phyloP scores from a whole-genome alignment of 768 basidiomycete genomes.

The Mycena vulgaris region DNA sequence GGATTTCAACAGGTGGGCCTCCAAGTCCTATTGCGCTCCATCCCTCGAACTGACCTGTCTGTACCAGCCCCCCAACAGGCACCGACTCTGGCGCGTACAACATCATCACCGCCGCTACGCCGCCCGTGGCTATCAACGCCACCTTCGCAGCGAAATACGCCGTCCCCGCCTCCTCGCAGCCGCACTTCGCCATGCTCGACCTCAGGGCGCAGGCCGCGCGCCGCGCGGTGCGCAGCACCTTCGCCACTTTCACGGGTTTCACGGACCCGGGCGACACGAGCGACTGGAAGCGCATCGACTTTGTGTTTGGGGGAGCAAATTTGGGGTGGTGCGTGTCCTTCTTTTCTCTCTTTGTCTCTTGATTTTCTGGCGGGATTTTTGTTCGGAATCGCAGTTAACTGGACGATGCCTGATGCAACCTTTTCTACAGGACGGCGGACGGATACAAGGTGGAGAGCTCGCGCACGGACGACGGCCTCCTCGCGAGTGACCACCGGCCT shows the following conservation, averaged over 20 bases:
- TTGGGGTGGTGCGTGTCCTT: slow-evolving; percentile 57
- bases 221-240: slow-evolving; percentile 57
- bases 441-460: slow-evolving; percentile 57
- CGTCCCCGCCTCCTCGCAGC: slow-evolving; percentile 41
- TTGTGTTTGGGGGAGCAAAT: slow-evolving; percentile 61
- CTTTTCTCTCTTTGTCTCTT: neutral
- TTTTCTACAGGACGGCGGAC: slow-evolving; percentile 57
- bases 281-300: slow-evolving; percentile 62
- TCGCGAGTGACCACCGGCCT: slow-evolving; percentile 71
- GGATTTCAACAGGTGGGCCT: slow-evolving; percentile 65
- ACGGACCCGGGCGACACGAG: slow-evolving; percentile 51
- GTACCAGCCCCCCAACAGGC: slow-evolving; percentile 58
- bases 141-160: slow-evolving; percentile 60
- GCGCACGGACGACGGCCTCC: slow-evolving; percentile 65
- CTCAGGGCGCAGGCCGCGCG: slow-evolving; percentile 57
- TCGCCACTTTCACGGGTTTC: slow-evolving; percentile 68
- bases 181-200: slow-evolving; percentile 60
- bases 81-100: slow-evolving; percentile 64
- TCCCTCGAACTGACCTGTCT: neutral
- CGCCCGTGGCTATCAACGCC: slow-evolving; percentile 57
- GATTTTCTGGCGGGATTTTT: too few species aligned
- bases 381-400: too few species aligned
- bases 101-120: slow-evolving; percentile 60
- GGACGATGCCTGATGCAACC: too few species aligned
- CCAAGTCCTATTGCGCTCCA: too few species aligned